These are phyloP conservation scores for Tetracentron sinense DNA, from an alignment of 164 flowering plant genomes.

Conservation along the genomic window DNA sequence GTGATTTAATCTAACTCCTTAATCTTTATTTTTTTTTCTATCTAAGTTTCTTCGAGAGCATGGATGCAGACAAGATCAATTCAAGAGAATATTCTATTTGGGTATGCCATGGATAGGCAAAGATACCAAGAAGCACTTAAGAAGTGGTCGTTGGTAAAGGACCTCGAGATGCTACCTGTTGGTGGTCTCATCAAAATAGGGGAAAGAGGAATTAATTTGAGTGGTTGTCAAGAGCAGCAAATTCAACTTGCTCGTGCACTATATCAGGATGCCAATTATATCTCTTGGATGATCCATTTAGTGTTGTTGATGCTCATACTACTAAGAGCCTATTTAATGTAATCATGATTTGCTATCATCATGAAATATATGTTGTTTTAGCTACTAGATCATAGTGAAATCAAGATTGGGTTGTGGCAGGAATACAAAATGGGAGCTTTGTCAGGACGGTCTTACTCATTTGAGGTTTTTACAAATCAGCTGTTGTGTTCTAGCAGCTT, in stretches of 20 bases:
- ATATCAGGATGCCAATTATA: conserved; percentile 81
- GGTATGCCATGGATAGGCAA: conserved; percentile 43
- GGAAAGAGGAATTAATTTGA: conserved; percentile 85
- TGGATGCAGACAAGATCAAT: conserved; percentile 88
- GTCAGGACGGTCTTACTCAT: conserved; percentile 66
- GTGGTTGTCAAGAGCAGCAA: conserved; percentile 93
- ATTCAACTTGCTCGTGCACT: conserved; percentile 91
- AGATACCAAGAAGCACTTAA: conserved; percentile 53
- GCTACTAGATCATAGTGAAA: conserved; percentile 3
- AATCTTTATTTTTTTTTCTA: too few relatives aligned
- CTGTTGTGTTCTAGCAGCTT: too few relatives aligned
- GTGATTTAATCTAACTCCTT: too few relatives aligned
- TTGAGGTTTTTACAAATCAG: too few relatives aligned
- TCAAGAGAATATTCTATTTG: conserved; percentile 78
- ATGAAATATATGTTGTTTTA: not conserved
- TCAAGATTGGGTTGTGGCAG: conserved; percentile 30
- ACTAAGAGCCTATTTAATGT: conserved; percentile 71
- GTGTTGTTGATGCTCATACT: conserved; percentile 93
- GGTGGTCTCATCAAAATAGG: conserved; percentile 83
- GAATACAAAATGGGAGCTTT: conserved; percentile 75
- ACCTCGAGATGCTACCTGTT: conserved; percentile 67
- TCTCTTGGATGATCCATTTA: conserved; percentile 86
- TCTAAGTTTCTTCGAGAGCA: conserved; percentile 78
- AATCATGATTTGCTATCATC: not conserved
- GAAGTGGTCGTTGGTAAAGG: conserved; percentile 65